Conservation (phyloP, 257 asterid genomes). For the Verbascum thapsus region DNA sequence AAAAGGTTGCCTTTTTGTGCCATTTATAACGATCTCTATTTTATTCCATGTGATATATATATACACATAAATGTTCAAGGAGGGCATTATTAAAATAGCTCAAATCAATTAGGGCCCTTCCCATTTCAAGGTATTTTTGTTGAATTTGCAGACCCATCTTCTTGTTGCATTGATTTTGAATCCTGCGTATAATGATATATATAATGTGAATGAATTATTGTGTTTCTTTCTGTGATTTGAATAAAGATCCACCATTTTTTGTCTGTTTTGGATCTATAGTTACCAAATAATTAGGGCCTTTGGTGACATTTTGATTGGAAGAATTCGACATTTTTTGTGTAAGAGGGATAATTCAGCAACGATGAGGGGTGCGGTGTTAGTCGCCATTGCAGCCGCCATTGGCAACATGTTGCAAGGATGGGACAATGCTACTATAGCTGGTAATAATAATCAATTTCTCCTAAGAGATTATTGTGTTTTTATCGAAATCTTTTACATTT, state of each 20-base stretch:
- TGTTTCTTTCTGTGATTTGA: slow-evolving; percentile 11
- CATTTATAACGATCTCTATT: too few species aligned
- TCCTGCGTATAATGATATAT: not conserved
- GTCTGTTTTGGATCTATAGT: slow-evolving; percentile 21
- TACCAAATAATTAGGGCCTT: slow-evolving; percentile 13
- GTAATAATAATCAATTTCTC: slow-evolving; percentile 32
- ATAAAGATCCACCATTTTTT: slow-evolving; percentile 1
- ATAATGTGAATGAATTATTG: not conserved
- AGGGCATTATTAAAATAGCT: slow-evolving; percentile 7
- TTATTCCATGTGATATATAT: slow-evolving; percentile 37
- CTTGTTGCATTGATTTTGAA: slow-evolving; percentile 23
- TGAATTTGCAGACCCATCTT: not conserved
- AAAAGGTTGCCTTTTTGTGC: slow-evolving; percentile 28
- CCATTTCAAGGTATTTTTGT: slow-evolving; percentile 33
- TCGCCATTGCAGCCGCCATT: slow-evolving; percentile 83
- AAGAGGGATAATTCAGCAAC: slow-evolving; percentile 14
- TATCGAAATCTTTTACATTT: too few species aligned
- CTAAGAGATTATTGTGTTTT: too few species aligned
- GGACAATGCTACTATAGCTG: slow-evolving; percentile 99
- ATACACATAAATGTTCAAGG: slow-evolving; percentile 7
- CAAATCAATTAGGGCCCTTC: slow-evolving; percentile 24
- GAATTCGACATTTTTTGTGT: slow-evolving; percentile 3
- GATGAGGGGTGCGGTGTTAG: slow-evolving; percentile 86
- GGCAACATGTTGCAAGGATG: slow-evolving; percentile 97
- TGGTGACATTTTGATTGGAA: slow-evolving; percentile 14